Conservation (phyloP, 2,329 filamentous ascomycete genomes). For the Dactylellina cionopaga region DNA sequence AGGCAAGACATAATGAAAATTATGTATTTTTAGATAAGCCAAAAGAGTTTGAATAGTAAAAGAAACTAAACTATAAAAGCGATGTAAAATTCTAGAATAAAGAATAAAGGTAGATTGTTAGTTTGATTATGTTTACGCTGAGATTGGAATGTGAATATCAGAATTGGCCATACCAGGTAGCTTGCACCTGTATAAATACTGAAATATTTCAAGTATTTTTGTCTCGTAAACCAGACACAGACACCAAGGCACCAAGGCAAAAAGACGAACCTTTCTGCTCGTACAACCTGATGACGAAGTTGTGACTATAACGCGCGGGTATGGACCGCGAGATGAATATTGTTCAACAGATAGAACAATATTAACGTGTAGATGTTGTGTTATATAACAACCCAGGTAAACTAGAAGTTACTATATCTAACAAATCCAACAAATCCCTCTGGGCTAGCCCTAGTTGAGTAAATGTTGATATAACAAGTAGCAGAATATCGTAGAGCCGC, state of each 20-base stretch:
- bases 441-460: neutral
- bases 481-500: neutral
- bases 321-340: neutral
- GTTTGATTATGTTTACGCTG: no score
- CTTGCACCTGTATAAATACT: no score
- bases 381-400: conserved; percentile 6
- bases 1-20: conserved; percentile 24
- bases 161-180: no score
- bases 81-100: neutral
- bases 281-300: neutral
- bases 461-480: neutral
- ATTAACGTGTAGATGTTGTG: no score
- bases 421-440: no score
- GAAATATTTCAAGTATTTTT: conserved; percentile 10
- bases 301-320: neutral
- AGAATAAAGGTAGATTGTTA: neutral
- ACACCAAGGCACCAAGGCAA: no score
- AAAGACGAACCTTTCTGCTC: neutral
- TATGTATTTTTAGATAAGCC: neutral
- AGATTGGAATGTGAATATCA: no score
- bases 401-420: no score
- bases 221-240: conserved; percentile 22
- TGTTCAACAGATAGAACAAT: neutral
- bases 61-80: neutral
- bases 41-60: no score